These are phyloP conservation scores for Aschersonia sp. DNA, from an alignment of 2,329 filamentous ascomycete species.

Conservation along the genomic window DNA sequence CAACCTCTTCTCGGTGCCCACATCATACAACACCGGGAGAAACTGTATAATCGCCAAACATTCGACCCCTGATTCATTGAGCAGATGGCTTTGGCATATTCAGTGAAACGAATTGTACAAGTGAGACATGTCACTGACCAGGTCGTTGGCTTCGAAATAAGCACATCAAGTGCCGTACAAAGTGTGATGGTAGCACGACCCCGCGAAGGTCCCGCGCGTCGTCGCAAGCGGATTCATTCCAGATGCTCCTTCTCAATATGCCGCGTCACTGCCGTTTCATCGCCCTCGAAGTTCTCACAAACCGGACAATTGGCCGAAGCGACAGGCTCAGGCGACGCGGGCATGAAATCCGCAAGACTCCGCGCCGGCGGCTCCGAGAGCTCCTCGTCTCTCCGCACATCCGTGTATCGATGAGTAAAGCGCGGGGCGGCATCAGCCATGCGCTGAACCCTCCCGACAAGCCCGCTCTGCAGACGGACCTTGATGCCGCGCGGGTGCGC, in stretches of 20 bases:
- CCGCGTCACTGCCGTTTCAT: constrained; percentile 52
- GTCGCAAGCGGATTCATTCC: constrained; percentile 1
- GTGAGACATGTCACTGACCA: too few relatives aligned
- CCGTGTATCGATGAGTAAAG: constrained; percentile 17
- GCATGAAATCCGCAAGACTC: constrained; percentile 32
- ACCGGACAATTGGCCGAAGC: constrained; percentile 41
- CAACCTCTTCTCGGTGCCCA: too few relatives aligned
- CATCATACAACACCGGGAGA: too few relatives aligned
- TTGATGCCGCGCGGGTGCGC: constrained; percentile 71
- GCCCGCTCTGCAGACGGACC: constrained; percentile 55
- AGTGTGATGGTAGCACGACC: not conserved
- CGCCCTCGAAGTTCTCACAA: constrained; percentile 51
- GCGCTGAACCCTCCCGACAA: constrained; percentile 60
- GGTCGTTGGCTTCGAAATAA: too few relatives aligned
- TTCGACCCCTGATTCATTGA: too few relatives aligned
- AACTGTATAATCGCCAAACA: too few relatives aligned
- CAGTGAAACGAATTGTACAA: too few relatives aligned
- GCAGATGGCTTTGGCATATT: too few relatives aligned
- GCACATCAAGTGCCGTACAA: not conserved
- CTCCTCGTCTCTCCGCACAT: constrained; percentile 21
- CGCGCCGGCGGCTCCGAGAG: constrained; percentile 23
- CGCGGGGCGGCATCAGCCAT: constrained; percentile 22
- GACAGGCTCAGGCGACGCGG: constrained; percentile 17
- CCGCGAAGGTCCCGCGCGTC: not conserved
- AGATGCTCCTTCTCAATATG: constrained; percentile 38